Evolutionary conservation across 768 basidiomycete species (phyloP).

Genomic region (Pleurotus eryngii): DNA sequence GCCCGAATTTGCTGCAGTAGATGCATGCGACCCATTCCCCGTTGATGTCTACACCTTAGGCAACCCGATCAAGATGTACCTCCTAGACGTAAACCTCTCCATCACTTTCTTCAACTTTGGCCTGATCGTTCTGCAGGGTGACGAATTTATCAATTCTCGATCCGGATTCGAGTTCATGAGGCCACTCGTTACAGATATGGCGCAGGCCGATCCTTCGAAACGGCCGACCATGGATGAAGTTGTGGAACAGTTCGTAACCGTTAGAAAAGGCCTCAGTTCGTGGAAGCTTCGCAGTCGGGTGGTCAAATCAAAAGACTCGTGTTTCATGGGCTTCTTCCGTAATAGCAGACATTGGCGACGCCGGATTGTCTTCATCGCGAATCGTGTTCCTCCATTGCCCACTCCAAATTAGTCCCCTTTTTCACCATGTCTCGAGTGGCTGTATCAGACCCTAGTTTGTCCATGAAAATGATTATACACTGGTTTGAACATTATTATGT

Average conservation of each 20-base stretch:
- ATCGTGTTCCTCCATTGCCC: constrained; percentile 18
- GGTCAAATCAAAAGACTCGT: constrained; percentile 11
- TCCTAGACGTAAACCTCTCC: constrained; percentile 13
- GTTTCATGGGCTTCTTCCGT: constrained; percentile 9
- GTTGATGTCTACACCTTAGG: constrained; percentile 35
- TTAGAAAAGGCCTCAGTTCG: constrained; percentile 9
- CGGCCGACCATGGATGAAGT: constrained; percentile 31
- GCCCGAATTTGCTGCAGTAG: constrained; percentile 26
- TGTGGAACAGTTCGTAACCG: constrained; percentile 18
- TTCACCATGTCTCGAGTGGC: too few relatives aligned
- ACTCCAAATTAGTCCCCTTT: constrained; percentile 3
- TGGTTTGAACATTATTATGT: too few relatives aligned
- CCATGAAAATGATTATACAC: too few relatives aligned
- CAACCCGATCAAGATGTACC: constrained; percentile 23
- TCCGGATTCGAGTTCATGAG: constrained; percentile 19
- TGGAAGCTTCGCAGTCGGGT: constrained; percentile 29
- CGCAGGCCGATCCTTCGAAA: constrained; percentile 22
- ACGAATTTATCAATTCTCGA: background rate
- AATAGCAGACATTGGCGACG: constrained; percentile 21
- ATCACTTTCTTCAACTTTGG: too few relatives aligned
- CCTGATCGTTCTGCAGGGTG: too few relatives aligned
- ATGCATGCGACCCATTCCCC: constrained; percentile 26
- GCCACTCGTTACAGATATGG: constrained; percentile 16
- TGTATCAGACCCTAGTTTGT: too few relatives aligned
- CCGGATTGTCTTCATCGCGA: constrained; percentile 14